Conservation (phyloP, 2,329 filamentous ascomycete genomes). For the Lecanicillium sp. region DNA sequence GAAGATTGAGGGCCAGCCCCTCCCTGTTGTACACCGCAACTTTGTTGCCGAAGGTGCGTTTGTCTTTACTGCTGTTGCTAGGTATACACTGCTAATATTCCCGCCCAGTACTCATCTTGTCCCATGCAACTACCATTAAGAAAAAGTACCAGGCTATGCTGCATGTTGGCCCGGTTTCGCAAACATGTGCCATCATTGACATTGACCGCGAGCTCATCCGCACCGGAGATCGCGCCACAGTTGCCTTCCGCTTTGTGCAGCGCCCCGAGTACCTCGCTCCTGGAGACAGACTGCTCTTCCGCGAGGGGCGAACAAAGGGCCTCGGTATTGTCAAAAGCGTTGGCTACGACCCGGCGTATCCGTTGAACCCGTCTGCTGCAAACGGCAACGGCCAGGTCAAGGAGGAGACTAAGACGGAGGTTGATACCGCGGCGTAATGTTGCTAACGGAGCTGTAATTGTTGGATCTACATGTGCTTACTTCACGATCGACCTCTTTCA, state of each 20-base stretch:
- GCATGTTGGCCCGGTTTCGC: conserved; percentile 87
- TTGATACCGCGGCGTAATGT: too few species aligned
- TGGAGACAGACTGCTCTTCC: conserved; percentile 84
- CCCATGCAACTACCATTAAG: conserved; percentile 94
- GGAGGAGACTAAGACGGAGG: too few species aligned
- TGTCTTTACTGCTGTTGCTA: too few species aligned
- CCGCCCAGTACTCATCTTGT: conserved; percentile 72
- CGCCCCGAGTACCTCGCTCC: conserved; percentile 85
- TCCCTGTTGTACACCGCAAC: conserved; percentile 63
- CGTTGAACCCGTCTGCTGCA: background rate
- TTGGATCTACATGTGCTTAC: too few species aligned
- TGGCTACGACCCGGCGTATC: conserved; percentile 64
- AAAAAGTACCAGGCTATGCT: conserved; percentile 97
- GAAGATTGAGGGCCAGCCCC: conserved; percentile 65
- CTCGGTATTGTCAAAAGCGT: conserved; percentile 89
- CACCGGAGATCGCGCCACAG: conserved; percentile 86
- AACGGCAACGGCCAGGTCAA: too few species aligned
- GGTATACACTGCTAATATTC: too few species aligned
- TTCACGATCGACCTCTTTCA: too few species aligned
- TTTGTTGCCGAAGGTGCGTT: conserved; percentile 67
- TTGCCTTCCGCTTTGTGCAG: conserved; percentile 93
- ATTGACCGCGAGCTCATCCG: conserved; percentile 94
- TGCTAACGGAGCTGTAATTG: too few species aligned
- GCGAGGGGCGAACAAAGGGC: conserved; percentile 91
- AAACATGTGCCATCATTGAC: conserved; percentile 95